Conservation (phyloP, 257 asterid genomes). For the Solanum okadae region DNA sequence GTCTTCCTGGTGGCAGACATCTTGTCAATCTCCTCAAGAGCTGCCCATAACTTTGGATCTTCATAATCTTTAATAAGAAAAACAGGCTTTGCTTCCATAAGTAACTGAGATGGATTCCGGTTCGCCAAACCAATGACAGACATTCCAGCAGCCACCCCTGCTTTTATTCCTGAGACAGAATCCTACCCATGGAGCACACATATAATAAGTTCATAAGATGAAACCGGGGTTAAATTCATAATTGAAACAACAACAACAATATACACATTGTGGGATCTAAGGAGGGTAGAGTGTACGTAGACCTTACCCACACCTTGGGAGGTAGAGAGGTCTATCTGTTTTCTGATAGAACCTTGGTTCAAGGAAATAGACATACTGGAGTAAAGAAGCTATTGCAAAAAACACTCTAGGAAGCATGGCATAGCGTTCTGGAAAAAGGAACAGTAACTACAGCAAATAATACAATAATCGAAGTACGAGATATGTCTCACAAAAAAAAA, state of each 20-base stretch:
- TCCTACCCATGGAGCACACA: constrained; percentile 34
- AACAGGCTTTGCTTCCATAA: constrained; percentile 61
- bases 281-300: neutral
- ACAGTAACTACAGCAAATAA: neutral
- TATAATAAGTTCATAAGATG: neutral
- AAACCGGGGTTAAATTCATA: neutral
- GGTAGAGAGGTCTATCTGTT: neutral
- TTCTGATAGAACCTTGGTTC: neutral
- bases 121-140: constrained; percentile 74
- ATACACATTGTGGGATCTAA: too few species aligned
- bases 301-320: neutral
- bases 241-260: neutral
- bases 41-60: constrained; percentile 73
- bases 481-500: neutral
- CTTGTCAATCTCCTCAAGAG: constrained; percentile 55
- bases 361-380: neutral
- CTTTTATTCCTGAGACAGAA: constrained; percentile 81
- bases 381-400: neutral
- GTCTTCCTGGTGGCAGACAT: constrained; percentile 1
- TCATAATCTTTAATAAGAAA: constrained; percentile 75
- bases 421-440: neutral
- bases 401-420: neutral
- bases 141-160: constrained; percentile 90
- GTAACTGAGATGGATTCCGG: constrained; percentile 52
- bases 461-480: neutral